A percentile compares a stretch with the other conserved stretches of the same genome.
These are phyloP conservation scores for Besnoitia besnoiti DNA, from an alignment of 169 alveolate genomes.

Conservation along the genomic window DNA sequence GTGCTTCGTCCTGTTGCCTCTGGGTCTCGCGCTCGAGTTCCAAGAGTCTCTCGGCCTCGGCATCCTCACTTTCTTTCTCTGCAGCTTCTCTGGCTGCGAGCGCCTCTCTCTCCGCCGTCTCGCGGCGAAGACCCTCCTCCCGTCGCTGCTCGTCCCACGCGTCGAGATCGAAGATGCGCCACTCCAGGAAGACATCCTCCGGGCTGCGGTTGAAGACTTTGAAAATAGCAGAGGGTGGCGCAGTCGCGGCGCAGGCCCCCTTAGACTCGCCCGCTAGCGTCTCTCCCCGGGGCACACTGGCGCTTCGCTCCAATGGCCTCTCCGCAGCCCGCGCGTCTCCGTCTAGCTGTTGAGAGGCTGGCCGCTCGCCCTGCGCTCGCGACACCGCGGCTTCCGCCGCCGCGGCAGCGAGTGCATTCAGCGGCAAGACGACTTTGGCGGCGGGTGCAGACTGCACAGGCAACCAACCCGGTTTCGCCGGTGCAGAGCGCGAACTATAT, in stretches of 20 bases:
- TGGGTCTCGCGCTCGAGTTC: neutral
- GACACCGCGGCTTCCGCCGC: neutral
- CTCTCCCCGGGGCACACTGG: neutral
- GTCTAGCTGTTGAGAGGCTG: neutral
- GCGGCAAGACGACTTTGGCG: neutral
- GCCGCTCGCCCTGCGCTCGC: neutral
- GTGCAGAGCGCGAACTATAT: neutral
- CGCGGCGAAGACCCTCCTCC: neutral
- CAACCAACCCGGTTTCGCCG: neutral
- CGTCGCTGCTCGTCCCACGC: conserved; percentile 11
- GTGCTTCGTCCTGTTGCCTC: neutral
- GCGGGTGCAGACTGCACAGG: neutral
- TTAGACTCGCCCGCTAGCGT: neutral
- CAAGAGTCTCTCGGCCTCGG: neutral
- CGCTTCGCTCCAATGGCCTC: neutral
- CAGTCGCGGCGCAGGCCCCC: neutral
- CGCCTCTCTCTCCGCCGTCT: neutral
- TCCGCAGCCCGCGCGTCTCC: neutral
- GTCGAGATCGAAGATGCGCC: conserved; percentile 14
- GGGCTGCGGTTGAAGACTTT: neutral
- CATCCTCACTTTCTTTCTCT: neutral
- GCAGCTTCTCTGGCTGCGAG: neutral
- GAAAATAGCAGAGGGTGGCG: neutral
- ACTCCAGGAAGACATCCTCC: neutral
- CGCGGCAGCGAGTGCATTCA: neutral